Conservation (phyloP, 257 asterid species). For the Jacaranda copaia region DNA sequence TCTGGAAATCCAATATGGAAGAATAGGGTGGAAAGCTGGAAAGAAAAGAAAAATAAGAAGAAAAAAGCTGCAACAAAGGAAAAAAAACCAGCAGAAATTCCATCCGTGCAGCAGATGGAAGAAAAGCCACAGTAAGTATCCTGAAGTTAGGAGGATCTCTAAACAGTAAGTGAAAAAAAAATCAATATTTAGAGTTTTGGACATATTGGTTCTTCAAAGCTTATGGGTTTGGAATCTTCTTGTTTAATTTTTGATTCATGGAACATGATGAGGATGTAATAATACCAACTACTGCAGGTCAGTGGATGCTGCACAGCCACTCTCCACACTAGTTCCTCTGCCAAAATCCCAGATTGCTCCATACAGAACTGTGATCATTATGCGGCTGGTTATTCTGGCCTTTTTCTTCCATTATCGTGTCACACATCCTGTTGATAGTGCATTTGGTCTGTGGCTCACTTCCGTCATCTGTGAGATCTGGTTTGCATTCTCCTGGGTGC, state of each 20-base stretch:
- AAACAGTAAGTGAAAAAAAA: not conserved
- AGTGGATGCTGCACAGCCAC: slow-evolving; percentile 76
- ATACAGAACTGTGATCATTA: slow-evolving; percentile 77
- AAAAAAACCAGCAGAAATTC: slow-evolving; percentile 61
- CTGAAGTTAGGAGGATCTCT: not conserved
- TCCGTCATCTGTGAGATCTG: slow-evolving; percentile 98
- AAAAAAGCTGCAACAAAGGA: slow-evolving; percentile 53
- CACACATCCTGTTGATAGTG: slow-evolving; percentile 92
- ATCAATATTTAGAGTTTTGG: not conserved
- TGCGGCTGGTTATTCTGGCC: slow-evolving; percentile 75
- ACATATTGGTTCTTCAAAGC: not conserved
- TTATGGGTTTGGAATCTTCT: not conserved
- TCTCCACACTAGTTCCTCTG: slow-evolving; percentile 73
- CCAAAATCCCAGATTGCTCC: slow-evolving; percentile 76
- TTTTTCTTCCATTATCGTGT: slow-evolving; percentile 91
- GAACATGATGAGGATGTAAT: slow-evolving; percentile 5
- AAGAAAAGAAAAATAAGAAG: slow-evolving; percentile 90
- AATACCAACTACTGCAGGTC: slow-evolving; percentile 56
- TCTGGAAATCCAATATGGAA: slow-evolving; percentile 98
- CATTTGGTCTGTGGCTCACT: slow-evolving; percentile 87
- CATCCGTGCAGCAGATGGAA: slow-evolving; percentile 81
- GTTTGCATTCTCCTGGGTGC: slow-evolving; percentile 96
- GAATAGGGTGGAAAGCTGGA: slow-evolving; percentile 98
- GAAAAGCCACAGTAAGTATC: slow-evolving; percentile 73
- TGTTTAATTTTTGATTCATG: not conserved